These are phyloP conservation scores for Microsporum canis DNA, from an alignment of 2,329 filamentous ascomycete genomes.

Conservation along the genomic window DNA sequence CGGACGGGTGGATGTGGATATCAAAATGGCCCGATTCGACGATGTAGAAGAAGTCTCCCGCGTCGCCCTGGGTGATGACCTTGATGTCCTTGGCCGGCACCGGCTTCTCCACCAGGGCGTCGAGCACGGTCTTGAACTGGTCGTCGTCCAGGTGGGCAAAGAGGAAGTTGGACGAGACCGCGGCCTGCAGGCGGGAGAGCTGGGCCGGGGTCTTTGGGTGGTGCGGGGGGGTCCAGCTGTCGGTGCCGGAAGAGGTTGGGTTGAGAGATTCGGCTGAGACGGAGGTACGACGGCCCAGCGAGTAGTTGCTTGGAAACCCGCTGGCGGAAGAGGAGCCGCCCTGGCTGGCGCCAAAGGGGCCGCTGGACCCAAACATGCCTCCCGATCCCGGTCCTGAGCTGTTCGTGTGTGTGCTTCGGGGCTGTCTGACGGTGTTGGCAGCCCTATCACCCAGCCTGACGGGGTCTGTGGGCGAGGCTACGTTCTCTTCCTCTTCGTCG, in stretches of 20 bases:
- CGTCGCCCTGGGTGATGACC: constrained; percentile 91
- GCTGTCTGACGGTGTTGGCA: not conserved
- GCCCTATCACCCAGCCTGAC: constrained; percentile 15
- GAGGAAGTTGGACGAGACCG: constrained; percentile 82
- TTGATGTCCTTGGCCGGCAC: constrained; percentile 84
- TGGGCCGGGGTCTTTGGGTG: constrained; percentile 78
- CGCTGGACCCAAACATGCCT: not conserved
- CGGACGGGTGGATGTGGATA: constrained; percentile 72
- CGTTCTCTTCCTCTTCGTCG: constrained; percentile 68
- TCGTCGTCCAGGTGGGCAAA: constrained; percentile 94
- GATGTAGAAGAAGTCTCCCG: constrained; percentile 95
- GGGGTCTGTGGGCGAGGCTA: constrained; percentile 61
- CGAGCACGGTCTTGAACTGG: constrained; percentile 73
- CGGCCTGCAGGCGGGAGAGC: constrained; percentile 61
- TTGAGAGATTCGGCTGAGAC: constrained; percentile 95
- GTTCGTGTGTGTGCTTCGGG: not conserved
- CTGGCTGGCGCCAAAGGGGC: constrained; percentile 9
- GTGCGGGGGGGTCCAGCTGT: constrained; percentile 80
- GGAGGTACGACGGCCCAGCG: constrained; percentile 83
- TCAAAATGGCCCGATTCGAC: constrained; percentile 87
- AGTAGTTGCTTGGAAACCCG: constrained; percentile 74
- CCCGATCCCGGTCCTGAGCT: not conserved
- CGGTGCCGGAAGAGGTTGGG: constrained; percentile 67
- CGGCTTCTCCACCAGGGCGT: constrained; percentile 84
- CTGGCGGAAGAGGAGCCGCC: not conserved